Base-by-base conservation (phyloP, 2,329 filamentous ascomycete species). In the Claviceps citrina region DNA sequence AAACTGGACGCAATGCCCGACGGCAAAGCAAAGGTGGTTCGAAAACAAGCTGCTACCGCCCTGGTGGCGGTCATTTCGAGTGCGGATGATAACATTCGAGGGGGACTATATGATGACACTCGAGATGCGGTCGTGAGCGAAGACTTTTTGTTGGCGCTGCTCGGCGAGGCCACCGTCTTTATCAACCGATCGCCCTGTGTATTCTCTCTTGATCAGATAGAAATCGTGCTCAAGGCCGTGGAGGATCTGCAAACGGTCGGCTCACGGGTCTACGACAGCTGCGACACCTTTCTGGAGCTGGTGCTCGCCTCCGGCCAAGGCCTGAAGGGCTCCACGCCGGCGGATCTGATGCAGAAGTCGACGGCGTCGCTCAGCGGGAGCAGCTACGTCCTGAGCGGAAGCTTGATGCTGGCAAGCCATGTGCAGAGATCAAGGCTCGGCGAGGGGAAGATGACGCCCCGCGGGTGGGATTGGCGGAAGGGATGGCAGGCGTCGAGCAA, bases 61-160 rank as follows among this genome's bases (percentile, higher is more conserved):
- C 66, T 96, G 37, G 68, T 84, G 32, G 81, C 84, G n/a, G 80
- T 93, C 43, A 82, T 95, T 49, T 75, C 79, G 40, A 91, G 83
- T 54, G 81, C 89, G 2, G 81, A 84, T 42, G 86, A 94, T 57
- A 89, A 84, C 54, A 93, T 96, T 50, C 82, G 84, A 42, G 89
- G 89, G 41, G 89, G 89, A 1, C 67, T 95, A 2, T 93, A 86
- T 56, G 87, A 96, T 54, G 76, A 78, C 19, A 72, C 75, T 15
- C 74, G 83, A 10, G 82, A 87, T 52, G 78, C 84, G 0, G 84
- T 93, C 6, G 81, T 95, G 15, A 84, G 84, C 50, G 83, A 93
- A 46, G 89, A 96, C 51, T 87, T 87, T 39, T 62, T 96, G 18
- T 67, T 95, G 7, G 77, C 81, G 3, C 67, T 96, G 12, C 70